phyloP scores from a whole-genome alignment of 768 basidiomycete species.

The Termitomyces sp. region DNA sequence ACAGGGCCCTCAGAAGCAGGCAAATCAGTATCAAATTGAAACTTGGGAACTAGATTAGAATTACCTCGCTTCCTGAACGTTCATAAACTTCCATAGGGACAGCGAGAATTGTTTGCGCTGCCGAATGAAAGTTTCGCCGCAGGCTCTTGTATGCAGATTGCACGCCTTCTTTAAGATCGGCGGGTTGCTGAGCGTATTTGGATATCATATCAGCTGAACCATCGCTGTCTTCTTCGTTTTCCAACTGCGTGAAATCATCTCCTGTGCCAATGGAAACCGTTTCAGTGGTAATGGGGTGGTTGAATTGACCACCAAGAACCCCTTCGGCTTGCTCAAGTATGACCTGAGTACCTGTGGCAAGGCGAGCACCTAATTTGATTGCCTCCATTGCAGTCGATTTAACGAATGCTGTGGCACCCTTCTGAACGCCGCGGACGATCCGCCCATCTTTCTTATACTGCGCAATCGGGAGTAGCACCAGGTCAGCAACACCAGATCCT shows the following conservation, averaged over 20 bases:
- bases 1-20: conserved; percentile 70
- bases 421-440: conserved; percentile 88
- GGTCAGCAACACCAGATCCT: conserved; percentile 94
- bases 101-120: conserved; percentile 97
- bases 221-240: conserved; percentile 37
- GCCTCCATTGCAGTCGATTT: conserved; percentile 95
- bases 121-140: conserved; percentile 82
- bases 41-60: conserved; percentile 19
- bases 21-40: conserved; percentile 8
- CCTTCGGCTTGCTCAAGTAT: conserved; percentile 94
- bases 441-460: conserved; percentile 98
- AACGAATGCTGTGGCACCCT: conserved; percentile 90
- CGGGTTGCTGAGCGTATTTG: conserved; percentile 90
- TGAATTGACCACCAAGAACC: conserved; percentile 81
- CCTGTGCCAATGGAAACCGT: conserved; percentile 49
- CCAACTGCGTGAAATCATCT: conserved; percentile 30
- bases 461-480: conserved; percentile 92
- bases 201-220: conserved; percentile 67
- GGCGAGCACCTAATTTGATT: conserved; percentile 87
- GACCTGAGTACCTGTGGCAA: conserved; percentile 97
- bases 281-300: conserved; percentile 64
- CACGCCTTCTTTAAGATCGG: conserved; percentile 80
- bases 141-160: conserved; percentile 90
- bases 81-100: conserved; percentile 99
- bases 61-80: conserved; percentile 84